These are phyloP conservation scores for Agrostemma githago DNA, from an alignment of 148 eudicot species.

Conservation along the genomic window DNA sequence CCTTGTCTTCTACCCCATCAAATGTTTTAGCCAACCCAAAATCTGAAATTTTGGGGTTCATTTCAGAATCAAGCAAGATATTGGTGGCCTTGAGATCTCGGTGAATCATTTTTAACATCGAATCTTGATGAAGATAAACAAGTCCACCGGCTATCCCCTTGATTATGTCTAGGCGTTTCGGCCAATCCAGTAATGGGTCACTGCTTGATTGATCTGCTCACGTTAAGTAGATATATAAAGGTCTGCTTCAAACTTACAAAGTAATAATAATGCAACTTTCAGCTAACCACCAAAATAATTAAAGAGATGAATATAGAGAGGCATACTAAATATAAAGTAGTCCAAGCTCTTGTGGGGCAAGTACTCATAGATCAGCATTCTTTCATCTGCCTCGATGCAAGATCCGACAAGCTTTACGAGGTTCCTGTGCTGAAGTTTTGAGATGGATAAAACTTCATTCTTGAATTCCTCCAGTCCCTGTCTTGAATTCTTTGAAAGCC, in stretches of 20 bases:
- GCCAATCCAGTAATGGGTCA: slow-evolving; percentile 21
- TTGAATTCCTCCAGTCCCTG: slow-evolving; percentile 28
- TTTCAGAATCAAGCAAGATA: slow-evolving; percentile 25
- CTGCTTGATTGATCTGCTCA: slow-evolving; percentile 18
- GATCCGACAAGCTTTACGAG: slow-evolving; percentile 24
- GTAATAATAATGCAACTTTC: too few species aligned
- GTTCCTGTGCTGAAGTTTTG: slow-evolving; percentile 28
- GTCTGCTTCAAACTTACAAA: too few species aligned
- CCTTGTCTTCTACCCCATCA: slow-evolving; percentile 20
- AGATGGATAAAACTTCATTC: slow-evolving; percentile 21
- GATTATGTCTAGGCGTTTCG: slow-evolving; percentile 25
- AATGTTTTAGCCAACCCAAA: slow-evolving; percentile 28
- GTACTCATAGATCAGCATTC: slow-evolving; percentile 27
- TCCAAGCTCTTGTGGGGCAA: slow-evolving; percentile 26
- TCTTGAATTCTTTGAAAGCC: slow-evolving; percentile 33
- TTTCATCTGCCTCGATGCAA: slow-evolving; percentile 21
- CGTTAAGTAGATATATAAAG: background rate
- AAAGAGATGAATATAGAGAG: background rate
- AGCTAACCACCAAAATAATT: background rate
- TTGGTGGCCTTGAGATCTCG: slow-evolving; percentile 15
- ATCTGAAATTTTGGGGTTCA: slow-evolving; percentile 36
- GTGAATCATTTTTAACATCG: slow-evolving; percentile 29
- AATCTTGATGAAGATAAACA: slow-evolving; percentile 36
- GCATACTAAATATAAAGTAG: slow-evolving; percentile 20
- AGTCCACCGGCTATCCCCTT: slow-evolving; percentile 31